phyloP scores from a whole-genome alignment of 2,329 filamentous ascomycete genomes.

The Biscogniauxia sp. region DNA sequence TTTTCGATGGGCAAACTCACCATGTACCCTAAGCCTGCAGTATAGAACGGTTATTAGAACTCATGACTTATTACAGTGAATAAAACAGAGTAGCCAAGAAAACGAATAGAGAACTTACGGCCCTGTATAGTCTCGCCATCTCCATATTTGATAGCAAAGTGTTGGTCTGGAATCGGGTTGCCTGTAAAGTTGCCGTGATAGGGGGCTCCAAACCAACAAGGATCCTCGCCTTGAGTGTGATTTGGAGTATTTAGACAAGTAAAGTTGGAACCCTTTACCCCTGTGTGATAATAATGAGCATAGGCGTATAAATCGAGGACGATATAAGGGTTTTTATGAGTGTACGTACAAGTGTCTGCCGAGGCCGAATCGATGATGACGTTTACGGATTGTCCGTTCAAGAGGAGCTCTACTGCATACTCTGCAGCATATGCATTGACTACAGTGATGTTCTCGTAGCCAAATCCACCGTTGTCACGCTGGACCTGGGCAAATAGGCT shows the following conservation, averaged over 20 bases:
- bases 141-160: conserved; percentile 46
- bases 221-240: conserved; percentile 23
- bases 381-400: conserved; percentile 23
- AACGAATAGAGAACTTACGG: conserved; percentile 18
- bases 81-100: not conserved
- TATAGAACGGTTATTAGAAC: not conserved
- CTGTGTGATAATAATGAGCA: conserved; percentile 3
- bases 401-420: conserved; percentile 30
- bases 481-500: conserved; percentile 31
- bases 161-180: conserved; percentile 38
- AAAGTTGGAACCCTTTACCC: conserved; percentile 41
- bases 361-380: conserved; percentile 51
- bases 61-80: no score
- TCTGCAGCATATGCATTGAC: conserved; percentile 32
- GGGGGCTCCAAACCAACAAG: conserved; percentile 42
- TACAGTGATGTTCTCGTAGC: conserved; percentile 34
- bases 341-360: conserved; percentile 45
- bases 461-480: conserved; percentile 23
- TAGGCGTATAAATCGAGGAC: not conserved
- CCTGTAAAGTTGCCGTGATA: conserved; percentile 40
- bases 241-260: conserved; percentile 40
- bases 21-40: conserved; percentile 14
- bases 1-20: conserved; percentile 14
- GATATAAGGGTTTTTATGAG: not conserved
- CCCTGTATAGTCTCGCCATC: conserved; percentile 49